These are phyloP conservation scores for Elongisporangium senticosum DNA, from an alignment of 352 stramenopile genomes.

Conservation along the genomic window DNA sequence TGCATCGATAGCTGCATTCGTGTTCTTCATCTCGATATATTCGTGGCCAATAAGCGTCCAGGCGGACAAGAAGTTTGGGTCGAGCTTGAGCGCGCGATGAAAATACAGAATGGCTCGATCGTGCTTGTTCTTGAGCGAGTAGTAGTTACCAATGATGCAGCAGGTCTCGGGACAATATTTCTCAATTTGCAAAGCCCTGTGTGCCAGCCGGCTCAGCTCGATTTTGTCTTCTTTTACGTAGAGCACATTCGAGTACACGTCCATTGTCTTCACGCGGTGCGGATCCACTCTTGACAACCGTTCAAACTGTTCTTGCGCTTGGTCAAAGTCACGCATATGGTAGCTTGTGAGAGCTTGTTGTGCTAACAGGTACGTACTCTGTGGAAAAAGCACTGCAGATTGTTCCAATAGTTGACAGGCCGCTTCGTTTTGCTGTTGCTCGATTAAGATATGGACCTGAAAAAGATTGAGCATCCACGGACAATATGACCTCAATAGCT, in stretches of 20 bases:
- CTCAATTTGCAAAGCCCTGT: slow-evolving; percentile 90
- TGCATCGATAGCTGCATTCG: slow-evolving; percentile 93
- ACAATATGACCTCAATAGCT: slow-evolving; percentile 35
- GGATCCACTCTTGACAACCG: slow-evolving; percentile 53
- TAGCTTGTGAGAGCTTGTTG: slow-evolving; percentile 79
- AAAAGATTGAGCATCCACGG: slow-evolving; percentile 85
- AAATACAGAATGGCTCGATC: slow-evolving; percentile 98
- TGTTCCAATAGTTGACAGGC: slow-evolving; percentile 47
- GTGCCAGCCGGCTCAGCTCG: slow-evolving; percentile 86
- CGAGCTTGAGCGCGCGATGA: slow-evolving; percentile 91
- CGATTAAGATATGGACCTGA: slow-evolving; percentile 70
- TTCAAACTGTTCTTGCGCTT: slow-evolving; percentile 72
- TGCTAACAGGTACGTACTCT: slow-evolving; percentile 66
- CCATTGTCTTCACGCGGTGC: slow-evolving; percentile 75
- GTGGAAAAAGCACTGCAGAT: slow-evolving; percentile 49
- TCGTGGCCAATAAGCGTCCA: slow-evolving; percentile 99
- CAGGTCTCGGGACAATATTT: slow-evolving; percentile 98
- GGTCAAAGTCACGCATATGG: slow-evolving; percentile 79
- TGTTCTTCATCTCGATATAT: slow-evolving; percentile 99
- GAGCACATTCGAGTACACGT: slow-evolving; percentile 84
- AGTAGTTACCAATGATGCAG: slow-evolving; percentile 94
- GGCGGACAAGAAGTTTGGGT: slow-evolving; percentile 92
- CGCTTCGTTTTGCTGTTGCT: slow-evolving; percentile 74
- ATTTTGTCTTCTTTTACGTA: slow-evolving; percentile 85
- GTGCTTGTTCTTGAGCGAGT: slow-evolving; percentile 91